A percentile compares a stretch with the other conserved stretches of the same genome.
These are phyloP conservation scores for Spiromastix sp. DNA, from an alignment of 2,329 filamentous ascomycete genomes.

Conservation along the genomic window DNA sequence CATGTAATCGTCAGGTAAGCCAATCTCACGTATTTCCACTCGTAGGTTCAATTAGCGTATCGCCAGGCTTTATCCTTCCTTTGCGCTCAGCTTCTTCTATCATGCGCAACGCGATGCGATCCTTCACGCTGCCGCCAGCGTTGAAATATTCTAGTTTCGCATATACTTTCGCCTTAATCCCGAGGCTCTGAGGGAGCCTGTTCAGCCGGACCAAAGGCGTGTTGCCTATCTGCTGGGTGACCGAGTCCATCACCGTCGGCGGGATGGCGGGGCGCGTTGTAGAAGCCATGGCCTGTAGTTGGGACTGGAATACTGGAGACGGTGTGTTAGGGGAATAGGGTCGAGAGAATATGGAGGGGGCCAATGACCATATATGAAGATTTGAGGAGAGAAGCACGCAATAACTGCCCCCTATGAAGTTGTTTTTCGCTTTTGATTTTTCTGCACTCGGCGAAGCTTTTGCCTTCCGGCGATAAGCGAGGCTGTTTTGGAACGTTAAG, in stretches of 20 bases:
- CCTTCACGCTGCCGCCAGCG: conserved; percentile 86
- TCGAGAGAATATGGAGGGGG: not conserved
- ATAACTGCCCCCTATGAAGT: no score
- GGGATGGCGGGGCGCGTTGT: conserved; percentile 34
- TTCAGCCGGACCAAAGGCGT: conserved; percentile 93
- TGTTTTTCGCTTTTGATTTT: no score
- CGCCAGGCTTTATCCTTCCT: conserved; percentile 90
- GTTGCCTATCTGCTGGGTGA: conserved; percentile 84
- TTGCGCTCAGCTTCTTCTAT: conserved; percentile 87
- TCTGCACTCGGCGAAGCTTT: no score
- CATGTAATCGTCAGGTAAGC: no score
- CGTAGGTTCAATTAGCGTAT: conserved; percentile 95
- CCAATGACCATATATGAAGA: no score
- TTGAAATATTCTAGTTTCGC: conserved; percentile 91
- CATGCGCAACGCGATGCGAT: conserved; percentile 93
- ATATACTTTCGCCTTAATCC: conserved; percentile 80
- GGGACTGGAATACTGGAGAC: not conserved
- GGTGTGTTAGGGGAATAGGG: not conserved
- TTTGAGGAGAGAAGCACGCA: no score
- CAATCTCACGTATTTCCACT: conserved; percentile 69
- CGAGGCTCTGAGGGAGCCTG: conserved; percentile 81
- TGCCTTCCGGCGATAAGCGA: no score
- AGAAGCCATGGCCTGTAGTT: conserved; percentile 1
- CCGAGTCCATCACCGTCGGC: conserved; percentile 52
- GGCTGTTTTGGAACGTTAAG: no score